Percentiles rank a stretch among this genome's conserved stretches.
These are phyloP conservation scores for Trichoderma sp. DNA, from an alignment of 2,329 filamentous ascomycete genomes.

Conservation along the genomic window DNA sequence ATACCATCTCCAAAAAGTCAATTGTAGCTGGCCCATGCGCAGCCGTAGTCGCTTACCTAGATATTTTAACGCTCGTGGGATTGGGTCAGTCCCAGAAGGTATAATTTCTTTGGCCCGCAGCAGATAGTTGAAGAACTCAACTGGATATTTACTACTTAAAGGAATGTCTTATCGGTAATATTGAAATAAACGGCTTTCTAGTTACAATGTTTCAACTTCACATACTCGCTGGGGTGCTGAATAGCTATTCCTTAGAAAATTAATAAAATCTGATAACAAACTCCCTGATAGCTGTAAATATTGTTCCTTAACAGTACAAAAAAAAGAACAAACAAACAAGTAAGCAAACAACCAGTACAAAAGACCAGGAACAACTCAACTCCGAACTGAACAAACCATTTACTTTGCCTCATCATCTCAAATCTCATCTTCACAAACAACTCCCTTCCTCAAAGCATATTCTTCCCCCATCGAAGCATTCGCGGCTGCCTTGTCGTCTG, in stretches of 20 bases:
- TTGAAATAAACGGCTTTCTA: background rate
- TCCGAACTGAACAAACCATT: background rate
- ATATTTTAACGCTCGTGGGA: background rate
- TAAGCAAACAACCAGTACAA: background rate
- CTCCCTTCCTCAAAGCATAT: conserved; percentile 4
- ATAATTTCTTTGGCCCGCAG: no score
- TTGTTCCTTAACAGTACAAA: background rate
- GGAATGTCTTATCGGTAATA: background rate
- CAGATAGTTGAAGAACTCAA: background rate
- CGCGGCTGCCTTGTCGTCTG: background rate
- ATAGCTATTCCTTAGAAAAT: background rate
- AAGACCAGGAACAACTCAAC: background rate
- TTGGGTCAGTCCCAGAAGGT: no score
- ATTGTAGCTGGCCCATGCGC: background rate
- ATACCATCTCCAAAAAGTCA: background rate
- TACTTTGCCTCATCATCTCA: background rate
- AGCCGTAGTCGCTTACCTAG: background rate
- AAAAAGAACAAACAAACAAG: background rate
- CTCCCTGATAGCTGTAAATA: background rate
- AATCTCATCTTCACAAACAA: no score
- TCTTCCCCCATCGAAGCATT: conserved; percentile 2
- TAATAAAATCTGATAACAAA: background rate
- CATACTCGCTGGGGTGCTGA: background rate
- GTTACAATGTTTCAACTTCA: background rate
- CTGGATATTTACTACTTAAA: background rate